Percentiles rank a stretch among this genome's conserved stretches.
phyloP scores from a whole-genome alignment of 2,329 filamentous ascomycete species.

The Aspergillus aculeatus region DNA sequence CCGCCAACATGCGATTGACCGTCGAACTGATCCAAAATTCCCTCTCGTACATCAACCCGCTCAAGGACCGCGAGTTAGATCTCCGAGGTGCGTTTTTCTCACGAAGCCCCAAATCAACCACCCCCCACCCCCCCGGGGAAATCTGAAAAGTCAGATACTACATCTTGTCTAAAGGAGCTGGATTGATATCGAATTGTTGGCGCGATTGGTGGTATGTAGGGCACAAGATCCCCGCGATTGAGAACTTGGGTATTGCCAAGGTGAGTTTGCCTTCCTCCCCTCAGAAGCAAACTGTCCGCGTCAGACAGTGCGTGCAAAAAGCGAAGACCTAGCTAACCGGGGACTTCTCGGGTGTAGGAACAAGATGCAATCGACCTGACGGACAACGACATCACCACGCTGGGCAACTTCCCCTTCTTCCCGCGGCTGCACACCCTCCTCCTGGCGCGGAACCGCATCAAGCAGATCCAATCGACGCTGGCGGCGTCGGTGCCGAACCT shows the following conservation, averaged over 20 bases:
- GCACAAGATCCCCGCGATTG: constrained; percentile 95
- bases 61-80: constrained; percentile 98
- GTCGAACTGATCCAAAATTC: constrained; percentile 91
- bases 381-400: constrained; percentile 89
- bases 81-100: constrained; percentile 81
- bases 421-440: constrained; percentile 85
- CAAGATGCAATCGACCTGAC: constrained; percentile 98
- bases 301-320: too few species aligned
- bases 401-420: constrained; percentile 90
- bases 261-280: constrained; percentile 53
- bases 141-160: constrained; percentile 94
- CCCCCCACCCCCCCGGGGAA: neutral
- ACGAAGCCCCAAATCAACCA: too few species aligned
- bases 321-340: neutral
- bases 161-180: constrained; percentile 65
- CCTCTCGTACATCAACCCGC: constrained; percentile 95
- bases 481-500: constrained; percentile 77
- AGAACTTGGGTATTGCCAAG: constrained; percentile 93
- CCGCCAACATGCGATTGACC: constrained; percentile 79
- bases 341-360: constrained; percentile 55
- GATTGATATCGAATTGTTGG: constrained; percentile 70
- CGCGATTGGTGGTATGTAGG: constrained; percentile 59
- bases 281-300: too few species aligned
- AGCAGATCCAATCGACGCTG: constrained; percentile 74
- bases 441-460: constrained; percentile 83